A percentile compares a stretch with the other conserved stretches of the same genome.
Evolutionary conservation across 2,329 filamentous ascomycete species (phyloP).

Genomic region (Fusarium sp.): DNA sequence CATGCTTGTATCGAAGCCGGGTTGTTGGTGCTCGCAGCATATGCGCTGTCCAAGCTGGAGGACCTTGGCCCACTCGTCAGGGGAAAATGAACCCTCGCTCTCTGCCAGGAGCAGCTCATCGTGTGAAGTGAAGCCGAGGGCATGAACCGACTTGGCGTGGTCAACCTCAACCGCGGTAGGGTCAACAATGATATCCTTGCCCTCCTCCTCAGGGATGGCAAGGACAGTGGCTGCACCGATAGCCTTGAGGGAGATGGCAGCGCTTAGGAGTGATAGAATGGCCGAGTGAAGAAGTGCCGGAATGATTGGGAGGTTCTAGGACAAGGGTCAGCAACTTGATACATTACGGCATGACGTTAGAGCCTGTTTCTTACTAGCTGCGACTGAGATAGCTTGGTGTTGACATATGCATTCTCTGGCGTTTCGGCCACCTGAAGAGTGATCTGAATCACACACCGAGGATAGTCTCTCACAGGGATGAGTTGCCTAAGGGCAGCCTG

Average conservation of each 20-base stretch:
- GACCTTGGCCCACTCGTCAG: conserved; percentile 80
- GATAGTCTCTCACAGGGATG: conserved; percentile 80
- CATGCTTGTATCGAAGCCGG: conserved; percentile 58
- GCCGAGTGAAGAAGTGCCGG: conserved; percentile 86
- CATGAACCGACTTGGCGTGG: conserved; percentile 78
- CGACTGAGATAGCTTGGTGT: conserved; percentile 70
- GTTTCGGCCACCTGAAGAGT: conserved; percentile 80
- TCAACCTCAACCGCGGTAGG: conserved; percentile 74
- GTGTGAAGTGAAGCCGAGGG: conserved; percentile 83
- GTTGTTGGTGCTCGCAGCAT: conserved; percentile 65
- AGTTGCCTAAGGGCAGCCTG: conserved; percentile 79
- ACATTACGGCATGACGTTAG: neutral
- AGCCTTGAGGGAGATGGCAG: conserved; percentile 82
- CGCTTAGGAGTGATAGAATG: conserved; percentile 82
- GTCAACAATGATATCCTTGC: conserved; percentile 62
- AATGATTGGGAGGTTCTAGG: conserved; percentile 80
- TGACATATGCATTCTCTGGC: conserved; percentile 75
- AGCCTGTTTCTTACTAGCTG: conserved; percentile 63
- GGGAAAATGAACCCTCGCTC: conserved; percentile 83
- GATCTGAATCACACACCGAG: conserved; percentile 82
- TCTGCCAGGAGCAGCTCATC: conserved; percentile 81
- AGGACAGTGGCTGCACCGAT: conserved; percentile 76
- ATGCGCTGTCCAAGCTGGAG: conserved; percentile 72
- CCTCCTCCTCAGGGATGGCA: conserved; percentile 63
- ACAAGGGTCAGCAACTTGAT: conserved; percentile 24